Percentiles rank a stretch among this genome's conserved stretches.
phyloP scores from a whole-genome alignment of 2,329 filamentous ascomycete species.

The Trichoderma simmonsii region DNA sequence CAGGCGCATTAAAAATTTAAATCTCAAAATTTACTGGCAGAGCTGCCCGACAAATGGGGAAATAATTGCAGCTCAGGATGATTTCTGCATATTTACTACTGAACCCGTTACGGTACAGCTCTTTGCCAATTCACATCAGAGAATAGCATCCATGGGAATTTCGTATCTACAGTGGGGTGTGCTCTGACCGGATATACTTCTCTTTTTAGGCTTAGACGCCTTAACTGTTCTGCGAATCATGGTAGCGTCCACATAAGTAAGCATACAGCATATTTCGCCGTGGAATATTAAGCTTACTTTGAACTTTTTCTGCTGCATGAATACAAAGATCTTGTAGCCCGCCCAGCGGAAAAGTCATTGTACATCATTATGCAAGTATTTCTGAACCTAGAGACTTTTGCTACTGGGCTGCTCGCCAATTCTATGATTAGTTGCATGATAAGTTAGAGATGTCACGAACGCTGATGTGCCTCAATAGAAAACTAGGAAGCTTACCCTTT shows the following conservation, averaged over 20 bases:
- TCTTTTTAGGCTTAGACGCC: background rate
- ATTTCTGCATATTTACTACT: background rate
- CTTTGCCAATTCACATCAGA: background rate
- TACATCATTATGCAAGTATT: too few species aligned
- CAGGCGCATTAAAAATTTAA: background rate
- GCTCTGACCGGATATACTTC: too few species aligned
- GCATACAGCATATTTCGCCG: background rate
- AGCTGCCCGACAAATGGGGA: background rate
- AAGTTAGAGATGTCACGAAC: background rate
- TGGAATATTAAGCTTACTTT: background rate
- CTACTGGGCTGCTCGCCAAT: too few species aligned
- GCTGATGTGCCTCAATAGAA: background rate
- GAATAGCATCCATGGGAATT: background rate
- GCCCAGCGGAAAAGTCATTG: too few species aligned
- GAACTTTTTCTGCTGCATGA: background rate
- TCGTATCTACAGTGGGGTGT: too few species aligned
- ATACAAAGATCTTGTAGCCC: too few species aligned
- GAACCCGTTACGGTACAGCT: background rate
- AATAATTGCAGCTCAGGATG: background rate
- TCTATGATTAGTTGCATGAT: background rate
- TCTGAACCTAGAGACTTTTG: too few species aligned
- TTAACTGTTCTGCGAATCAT: background rate
- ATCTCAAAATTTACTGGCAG: background rate
- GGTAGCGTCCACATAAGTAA: background rate
- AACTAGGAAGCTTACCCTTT: background rate